These are phyloP conservation scores for Gracilaria caudata DNA, from an alignment of 23 red algal species.

Conservation along the genomic window DNA sequence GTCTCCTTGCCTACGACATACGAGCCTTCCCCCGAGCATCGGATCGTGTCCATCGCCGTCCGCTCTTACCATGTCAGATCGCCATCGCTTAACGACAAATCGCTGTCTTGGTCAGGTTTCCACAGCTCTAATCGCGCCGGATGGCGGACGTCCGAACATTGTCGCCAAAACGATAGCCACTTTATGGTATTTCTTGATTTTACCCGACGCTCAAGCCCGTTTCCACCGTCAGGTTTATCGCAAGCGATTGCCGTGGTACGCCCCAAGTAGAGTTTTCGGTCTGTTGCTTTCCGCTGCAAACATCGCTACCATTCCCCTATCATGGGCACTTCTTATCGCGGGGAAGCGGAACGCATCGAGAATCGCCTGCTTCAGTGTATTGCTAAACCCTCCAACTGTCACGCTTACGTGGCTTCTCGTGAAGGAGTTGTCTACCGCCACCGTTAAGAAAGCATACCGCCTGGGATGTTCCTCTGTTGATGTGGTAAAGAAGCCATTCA, in stretches of 20 bases:
- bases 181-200: constrained; percentile 46
- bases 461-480: neutral
- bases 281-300: constrained; percentile 47
- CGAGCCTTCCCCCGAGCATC: neutral
- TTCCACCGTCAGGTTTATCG: constrained; percentile 45
- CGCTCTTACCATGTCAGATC: constrained; percentile 2
- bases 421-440: constrained; percentile 10
- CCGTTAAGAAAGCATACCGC: constrained; percentile 14
- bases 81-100: constrained; percentile 3
- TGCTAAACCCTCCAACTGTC: constrained; percentile 48
- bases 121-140: constrained; percentile 38
- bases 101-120: constrained; percentile 36
- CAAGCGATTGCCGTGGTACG: constrained; percentile 61
- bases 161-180: constrained; percentile 46
- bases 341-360: constrained; percentile 57
- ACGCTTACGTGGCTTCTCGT: constrained; percentile 20
- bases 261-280: constrained; percentile 38
- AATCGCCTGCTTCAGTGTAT: constrained; percentile 40
- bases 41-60: neutral
- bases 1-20: neutral
- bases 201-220: constrained; percentile 56
- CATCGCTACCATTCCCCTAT: constrained; percentile 44
- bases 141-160: constrained; percentile 40
- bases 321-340: constrained; percentile 46
- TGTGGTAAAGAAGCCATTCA: constrained; percentile 29